Conservation (phyloP, 1,284 basidiomycete species). For the Malassezia vespertilionis region DNA sequence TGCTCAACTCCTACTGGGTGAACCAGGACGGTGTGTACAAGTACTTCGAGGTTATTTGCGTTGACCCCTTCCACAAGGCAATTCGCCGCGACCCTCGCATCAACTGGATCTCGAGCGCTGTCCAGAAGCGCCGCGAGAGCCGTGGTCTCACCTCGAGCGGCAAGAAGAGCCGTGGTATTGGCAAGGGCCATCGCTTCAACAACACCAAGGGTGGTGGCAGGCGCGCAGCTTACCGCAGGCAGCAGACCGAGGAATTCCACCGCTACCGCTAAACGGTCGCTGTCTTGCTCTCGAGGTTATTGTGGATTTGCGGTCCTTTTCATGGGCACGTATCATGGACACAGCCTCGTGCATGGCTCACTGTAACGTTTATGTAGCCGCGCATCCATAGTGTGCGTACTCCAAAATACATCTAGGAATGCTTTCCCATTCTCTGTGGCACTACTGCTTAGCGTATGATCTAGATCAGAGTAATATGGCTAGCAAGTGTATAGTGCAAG, state of each 20-base stretch:
- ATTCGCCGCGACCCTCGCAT: slow-evolving; percentile 87
- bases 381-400: neutral
- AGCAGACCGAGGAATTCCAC: slow-evolving; percentile 76
- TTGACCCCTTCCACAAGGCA: slow-evolving; percentile 85
- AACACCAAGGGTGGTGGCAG: slow-evolving; percentile 61
- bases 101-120: slow-evolving; percentile 97
- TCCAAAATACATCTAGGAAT: slow-evolving; percentile 5
- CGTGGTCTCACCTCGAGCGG: slow-evolving; percentile 93
- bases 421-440: neutral
- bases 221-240: slow-evolving; percentile 84
- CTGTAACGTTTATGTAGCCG: slow-evolving; percentile 14
- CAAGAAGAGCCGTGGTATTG: slow-evolving; percentile 59
- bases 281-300: neutral
- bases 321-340: too few relatives aligned
- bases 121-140: slow-evolving; percentile 96
- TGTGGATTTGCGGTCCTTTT: neutral
- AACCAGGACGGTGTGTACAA: slow-evolving; percentile 99
- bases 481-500: too few relatives aligned
- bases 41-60: slow-evolving; percentile 97
- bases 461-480: too few relatives aligned
- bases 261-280: slow-evolving; percentile 74
- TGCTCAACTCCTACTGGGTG: slow-evolving; percentile 92
- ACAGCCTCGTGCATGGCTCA: neutral
- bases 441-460: too few relatives aligned
- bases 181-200: slow-evolving; percentile 92